Percentiles rank a stretch among this genome's conserved stretches.
phyloP scores from a whole-genome alignment of 306 rosid genomes.

The Medicago truncatula region DNA sequence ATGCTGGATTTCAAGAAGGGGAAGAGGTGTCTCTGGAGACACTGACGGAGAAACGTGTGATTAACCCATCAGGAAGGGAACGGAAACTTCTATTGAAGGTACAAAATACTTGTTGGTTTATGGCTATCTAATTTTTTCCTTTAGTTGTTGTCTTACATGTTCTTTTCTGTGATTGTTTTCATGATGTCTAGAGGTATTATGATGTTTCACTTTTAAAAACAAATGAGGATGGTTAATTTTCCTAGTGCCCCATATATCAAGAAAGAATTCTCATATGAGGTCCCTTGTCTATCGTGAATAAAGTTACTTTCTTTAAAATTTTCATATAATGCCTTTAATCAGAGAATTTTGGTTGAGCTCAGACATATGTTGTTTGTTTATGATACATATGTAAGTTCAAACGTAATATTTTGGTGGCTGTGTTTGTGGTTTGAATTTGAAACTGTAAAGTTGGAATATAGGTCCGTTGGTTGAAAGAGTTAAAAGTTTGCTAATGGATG shows the following conservation, averaged over 20 bases:
- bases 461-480: neutral
- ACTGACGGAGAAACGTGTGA: constrained; percentile 75
- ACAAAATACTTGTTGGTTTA: constrained; percentile 38
- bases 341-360: neutral
- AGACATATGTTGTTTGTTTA: neutral
- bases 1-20: constrained; percentile 82
- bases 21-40: constrained; percentile 89
- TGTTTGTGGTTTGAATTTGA: constrained; percentile 29
- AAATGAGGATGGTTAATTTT: constrained; percentile 21
- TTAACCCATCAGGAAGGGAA: constrained; percentile 96
- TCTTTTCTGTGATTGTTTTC: neutral
- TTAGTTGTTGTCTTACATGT: constrained; percentile 20
- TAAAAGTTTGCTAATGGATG: neutral
- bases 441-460: constrained; percentile 15
- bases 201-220: constrained; percentile 12
- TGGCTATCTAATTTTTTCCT: constrained; percentile 21
- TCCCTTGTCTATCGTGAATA: neutral
- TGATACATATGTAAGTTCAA: neutral
- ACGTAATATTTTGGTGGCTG: constrained; percentile 13
- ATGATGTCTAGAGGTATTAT: constrained; percentile 16
- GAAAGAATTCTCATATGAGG: constrained; percentile 2
- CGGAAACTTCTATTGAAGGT: constrained; percentile 92
- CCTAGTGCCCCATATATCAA: constrained; percentile 12
- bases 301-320: constrained; percentile 28
- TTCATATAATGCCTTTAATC: neutral